Base-by-base conservation (phyloP, 163 green algal genomes). In the Volvox carteri region DNA sequence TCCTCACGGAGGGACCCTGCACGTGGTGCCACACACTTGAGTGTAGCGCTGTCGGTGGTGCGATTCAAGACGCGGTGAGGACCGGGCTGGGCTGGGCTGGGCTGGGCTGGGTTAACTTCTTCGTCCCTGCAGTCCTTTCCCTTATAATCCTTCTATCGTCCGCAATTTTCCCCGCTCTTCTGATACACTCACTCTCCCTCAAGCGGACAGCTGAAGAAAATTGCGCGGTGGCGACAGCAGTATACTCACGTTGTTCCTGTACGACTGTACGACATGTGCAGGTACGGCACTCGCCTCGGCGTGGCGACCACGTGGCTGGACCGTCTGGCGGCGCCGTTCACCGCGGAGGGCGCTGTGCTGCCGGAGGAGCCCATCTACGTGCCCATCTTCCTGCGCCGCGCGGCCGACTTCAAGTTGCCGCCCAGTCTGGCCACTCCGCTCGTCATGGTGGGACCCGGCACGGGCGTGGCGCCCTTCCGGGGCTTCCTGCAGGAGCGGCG, bases 401-500 rank as follows among this genome's bases (percentile, higher is more conserved):
- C 94, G 1, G 95, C 90, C 37, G 90, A 93, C 75, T 99, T 99
- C 92, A 91, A 87, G 75, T 60, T 37, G 46, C 85, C 85, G 4
- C 4, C 85, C 41, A 41, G 18, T 30, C 56, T 98, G 41, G 87
- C 77, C n/a, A 91, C 83, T 21, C 78, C 78, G 4, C 42, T 86
- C 12, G 92, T 99, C 56, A 98, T 99, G 97, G 95, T 99, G n/a
- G 97, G 97, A 0, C 97, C 97, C 0, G 97, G 97, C 86, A 99
- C 97, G 0, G 97, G 97, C 1, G 97, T 99, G 11, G 95, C 97
- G 1, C 97, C 97, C 44, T 99, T 99, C 94, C 86, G 96, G 23
- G 96, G 96, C 73, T 98, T 98, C 92, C 92, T 98, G 90, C 94
- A 98, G 92, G 86, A 97, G 85, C 91, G 95, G 6, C 74, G 91